A percentile compares a stretch with the other conserved stretches of the same genome.
Evolutionary conservation across 768 basidiomycete species (phyloP).

Genomic region (Lentinula detonsa): DNA sequence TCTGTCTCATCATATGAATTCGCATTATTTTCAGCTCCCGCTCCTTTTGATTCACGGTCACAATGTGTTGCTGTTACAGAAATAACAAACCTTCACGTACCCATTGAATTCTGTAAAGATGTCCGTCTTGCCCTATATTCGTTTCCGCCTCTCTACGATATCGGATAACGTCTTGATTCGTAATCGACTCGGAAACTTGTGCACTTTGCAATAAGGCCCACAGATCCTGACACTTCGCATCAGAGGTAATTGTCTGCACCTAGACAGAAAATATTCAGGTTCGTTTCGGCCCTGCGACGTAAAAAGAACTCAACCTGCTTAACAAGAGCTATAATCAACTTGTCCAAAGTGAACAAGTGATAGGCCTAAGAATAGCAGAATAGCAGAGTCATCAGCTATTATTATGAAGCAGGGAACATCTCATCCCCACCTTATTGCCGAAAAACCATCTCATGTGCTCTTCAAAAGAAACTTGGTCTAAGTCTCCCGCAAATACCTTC

Average conservation of each 20-base stretch:
- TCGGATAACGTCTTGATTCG: conserved; percentile 62
- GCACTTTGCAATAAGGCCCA: conserved; percentile 68
- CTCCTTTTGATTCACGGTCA: conserved; percentile 33
- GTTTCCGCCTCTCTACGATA: conserved; percentile 79
- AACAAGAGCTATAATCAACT: conserved; percentile 80
- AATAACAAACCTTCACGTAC: conserved; percentile 35
- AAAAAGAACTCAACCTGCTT: conserved; percentile 66
- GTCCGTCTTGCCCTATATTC: conserved; percentile 68
- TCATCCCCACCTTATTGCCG: conserved; percentile 63
- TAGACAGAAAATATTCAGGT: conserved; percentile 22
- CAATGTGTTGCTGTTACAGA: not conserved
- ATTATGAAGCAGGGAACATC: not conserved
- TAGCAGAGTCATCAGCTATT: not conserved
- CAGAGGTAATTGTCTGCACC: conserved; percentile 84
- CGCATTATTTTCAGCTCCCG: conserved; percentile 47
- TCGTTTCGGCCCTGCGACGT: conserved; percentile 1
- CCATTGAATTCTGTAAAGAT: conserved; percentile 78
- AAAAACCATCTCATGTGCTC: conserved; percentile 96
- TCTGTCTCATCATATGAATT: conserved; percentile 52
- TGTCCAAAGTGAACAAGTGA: conserved; percentile 90
- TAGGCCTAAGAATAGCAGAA: conserved; percentile 62
- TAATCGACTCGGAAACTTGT: conserved; percentile 45
- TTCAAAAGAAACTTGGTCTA: conserved; percentile 90
- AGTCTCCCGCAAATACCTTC: conserved; percentile 87
- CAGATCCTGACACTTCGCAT: conserved; percentile 83